Evolutionary conservation across 768 basidiomycete genomes (phyloP), one percentile per base, ranked within the genome.

Genomic region (Roridomyces roridus): DNA sequence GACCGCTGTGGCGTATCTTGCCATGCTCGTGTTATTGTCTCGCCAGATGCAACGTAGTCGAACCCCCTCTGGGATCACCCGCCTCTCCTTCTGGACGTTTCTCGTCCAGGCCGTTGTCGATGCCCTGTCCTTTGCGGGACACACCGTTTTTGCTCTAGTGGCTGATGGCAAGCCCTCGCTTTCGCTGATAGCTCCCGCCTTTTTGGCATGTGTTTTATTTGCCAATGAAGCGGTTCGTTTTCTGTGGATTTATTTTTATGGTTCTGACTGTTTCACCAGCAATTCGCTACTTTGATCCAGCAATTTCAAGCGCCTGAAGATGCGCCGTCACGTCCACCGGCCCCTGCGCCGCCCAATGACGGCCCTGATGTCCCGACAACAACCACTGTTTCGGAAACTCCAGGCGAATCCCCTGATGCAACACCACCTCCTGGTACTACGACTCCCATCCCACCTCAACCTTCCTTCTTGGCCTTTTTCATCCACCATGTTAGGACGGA

Each of bases 141-240:
- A 96, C 65, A 86, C 95, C 50, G 95, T 93, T 0, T 88, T 96
- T 55, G 92, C 91, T 5, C 89, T 96, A 52, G 74, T 95, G 34
- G 86, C 91, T 3, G 90, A 95, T 58, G 93, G 93, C 39, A 77
- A 87, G 26, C 84, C 92, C 2, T 93, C 92, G 1, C 71, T 96
- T 21, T 87, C 92, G 1, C 78, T 95, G 23, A 79, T 95, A 36
- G 89, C 89, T 0, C 93, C 94, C 2, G 92, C 92, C 0, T 96
- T 94, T 65, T 66, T 96, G 23, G 88, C 91, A 11, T 89, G 90
- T 51, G 77, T 92, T 6, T 72, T 94, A 21, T 88, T 96, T 68
- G 78, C 92, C 11, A 86, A 92, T 58, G 89, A 95, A 77, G 88
- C 91, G 35, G 94, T 94, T 66, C 67, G 86, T 79, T 6, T 36